Evolutionary conservation across 768 basidiomycete genomes (phyloP).

Genomic region (Pleurotus tuber-regium): DNA sequence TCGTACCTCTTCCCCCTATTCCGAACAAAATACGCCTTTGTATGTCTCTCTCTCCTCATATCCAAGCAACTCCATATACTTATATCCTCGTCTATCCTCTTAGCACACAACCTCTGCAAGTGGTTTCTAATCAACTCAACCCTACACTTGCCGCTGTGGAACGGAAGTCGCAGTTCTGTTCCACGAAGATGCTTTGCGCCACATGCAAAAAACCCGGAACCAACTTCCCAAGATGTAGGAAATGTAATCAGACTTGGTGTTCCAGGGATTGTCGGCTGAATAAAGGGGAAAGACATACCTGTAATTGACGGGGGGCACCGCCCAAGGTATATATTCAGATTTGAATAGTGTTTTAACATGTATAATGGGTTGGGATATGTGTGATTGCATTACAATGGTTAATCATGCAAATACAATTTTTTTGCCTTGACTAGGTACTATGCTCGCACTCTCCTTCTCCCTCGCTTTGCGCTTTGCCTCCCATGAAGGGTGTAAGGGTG

Average conservation of each 20-base stretch:
- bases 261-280: conserved; percentile 58
- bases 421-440: conserved; percentile 71
- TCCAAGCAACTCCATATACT: conserved; percentile 16
- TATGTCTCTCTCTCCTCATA: background rate
- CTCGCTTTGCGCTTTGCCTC: conserved; percentile 86
- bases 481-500: conserved; percentile 90
- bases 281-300: conserved; percentile 51
- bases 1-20: conserved; percentile 33
- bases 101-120: conserved; percentile 6
- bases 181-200: conserved; percentile 37
- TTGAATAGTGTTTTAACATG: background rate
- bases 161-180: conserved; percentile 48
- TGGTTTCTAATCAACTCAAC: conserved; percentile 27
- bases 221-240: conserved; percentile 61
- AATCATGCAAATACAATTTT: conserved; percentile 68
- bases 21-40: conserved; percentile 9
- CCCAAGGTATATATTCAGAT: too few relatives aligned
- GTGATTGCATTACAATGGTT: background rate
- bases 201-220: conserved; percentile 51
- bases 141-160: conserved; percentile 53
- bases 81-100: conserved; percentile 16
- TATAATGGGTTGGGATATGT: background rate
- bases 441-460: conserved; percentile 60
- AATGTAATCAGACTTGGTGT: conserved; percentile 62
- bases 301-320: conserved; percentile 21